A percentile compares a stretch with the other conserved stretches of the same genome.
These are phyloP conservation scores for Aspergillus avenaceus DNA, from an alignment of 495 filamentous ascomycete species.

Conservation along the genomic window DNA sequence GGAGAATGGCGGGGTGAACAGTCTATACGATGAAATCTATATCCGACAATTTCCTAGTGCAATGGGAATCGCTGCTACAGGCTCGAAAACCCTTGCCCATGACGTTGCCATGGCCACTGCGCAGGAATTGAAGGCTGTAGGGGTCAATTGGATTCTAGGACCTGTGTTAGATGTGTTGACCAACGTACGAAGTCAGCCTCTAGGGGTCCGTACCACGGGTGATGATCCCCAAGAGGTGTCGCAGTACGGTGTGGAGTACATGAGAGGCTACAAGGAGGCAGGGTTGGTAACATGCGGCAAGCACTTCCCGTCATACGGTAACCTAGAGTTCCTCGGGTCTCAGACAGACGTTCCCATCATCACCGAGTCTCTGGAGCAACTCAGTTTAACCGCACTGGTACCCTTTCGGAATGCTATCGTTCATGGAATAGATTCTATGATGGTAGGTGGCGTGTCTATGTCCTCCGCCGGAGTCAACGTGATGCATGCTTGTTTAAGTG, in stretches of 20 bases:
- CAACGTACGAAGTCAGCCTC: conserved; percentile 79
- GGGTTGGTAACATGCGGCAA: conserved; percentile 84
- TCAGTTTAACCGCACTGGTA: conserved; percentile 76
- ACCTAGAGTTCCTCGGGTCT: conserved; percentile 85
- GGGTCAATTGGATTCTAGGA: conserved; percentile 87
- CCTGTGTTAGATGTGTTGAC: conserved; percentile 88
- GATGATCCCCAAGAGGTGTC: conserved; percentile 91
- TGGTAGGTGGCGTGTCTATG: conserved; percentile 87
- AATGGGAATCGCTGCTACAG: conserved; percentile 86
- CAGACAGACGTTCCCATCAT: conserved; percentile 86
- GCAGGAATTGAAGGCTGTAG: conserved; percentile 78
- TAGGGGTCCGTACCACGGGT: conserved; percentile 77
- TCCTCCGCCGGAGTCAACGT: conserved; percentile 82
- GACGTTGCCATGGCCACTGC: conserved; percentile 83
- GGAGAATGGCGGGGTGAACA: conserved; percentile 94
- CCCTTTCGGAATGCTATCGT: conserved; percentile 83
- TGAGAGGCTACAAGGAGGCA: conserved; percentile 85
- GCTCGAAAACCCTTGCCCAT: conserved; percentile 71
- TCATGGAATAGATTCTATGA: conserved; percentile 84
- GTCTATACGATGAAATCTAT: conserved; percentile 84
- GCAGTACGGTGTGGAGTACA: conserved; percentile 77
- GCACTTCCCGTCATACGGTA: conserved; percentile 90
- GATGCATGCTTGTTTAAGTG: conserved; percentile 87
- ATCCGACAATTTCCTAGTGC: conserved; percentile 88
- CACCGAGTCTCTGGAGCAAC: conserved; percentile 82